Evolutionary conservation across 345 rosid genomes (phyloP), one percentile per base, ranked within the genome.

Genomic region (Nephelium lappaceum): DNA sequence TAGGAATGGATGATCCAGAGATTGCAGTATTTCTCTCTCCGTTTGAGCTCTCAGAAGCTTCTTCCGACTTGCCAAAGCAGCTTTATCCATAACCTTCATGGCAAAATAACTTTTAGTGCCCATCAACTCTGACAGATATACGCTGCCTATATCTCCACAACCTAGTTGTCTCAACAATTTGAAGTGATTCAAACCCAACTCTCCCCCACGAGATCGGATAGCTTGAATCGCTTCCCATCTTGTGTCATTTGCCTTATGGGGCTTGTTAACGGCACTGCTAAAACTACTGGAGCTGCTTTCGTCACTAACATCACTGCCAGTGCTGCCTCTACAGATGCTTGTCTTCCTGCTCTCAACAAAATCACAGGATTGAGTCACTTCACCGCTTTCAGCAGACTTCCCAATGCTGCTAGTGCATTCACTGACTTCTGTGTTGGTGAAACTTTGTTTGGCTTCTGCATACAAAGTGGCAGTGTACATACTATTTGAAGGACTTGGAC

Each of bases 151-250:
- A 72, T 95, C 98, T 49, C 98, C 98, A 21, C 93, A 88, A 49
- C 98, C 98, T 47, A 93, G 76, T 72, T 72, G 77, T 79, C 67
- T 88, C 79, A 92, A 76, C 68, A 89, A 75, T 82, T 84, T 90
- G 81, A 95, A 95, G 83, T 90, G 86, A 70, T 85, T 86, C 66
- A 93, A 85, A 69, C 82, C 91, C 86, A 88, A 85, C 25, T 64
- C 85, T 71, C 90, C 94, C 7, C 72, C 67, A 61, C 76, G 89
- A 72, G 86, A 75, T 62, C 89, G 77, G 58, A 90, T 92, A 7
- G 80, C 97, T 74, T 88, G 97, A 67, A 95, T 88, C 10, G 97
- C 98, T 77, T 92, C 98, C 98, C 98, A 95, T 72, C 97, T 79
- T 39, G 79, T 80, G 73, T 95, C 98, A 67, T 95, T 95, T 69